Evolutionary conservation across 306 rosid species (phyloP).

Genomic region (Cajanus cajan): DNA sequence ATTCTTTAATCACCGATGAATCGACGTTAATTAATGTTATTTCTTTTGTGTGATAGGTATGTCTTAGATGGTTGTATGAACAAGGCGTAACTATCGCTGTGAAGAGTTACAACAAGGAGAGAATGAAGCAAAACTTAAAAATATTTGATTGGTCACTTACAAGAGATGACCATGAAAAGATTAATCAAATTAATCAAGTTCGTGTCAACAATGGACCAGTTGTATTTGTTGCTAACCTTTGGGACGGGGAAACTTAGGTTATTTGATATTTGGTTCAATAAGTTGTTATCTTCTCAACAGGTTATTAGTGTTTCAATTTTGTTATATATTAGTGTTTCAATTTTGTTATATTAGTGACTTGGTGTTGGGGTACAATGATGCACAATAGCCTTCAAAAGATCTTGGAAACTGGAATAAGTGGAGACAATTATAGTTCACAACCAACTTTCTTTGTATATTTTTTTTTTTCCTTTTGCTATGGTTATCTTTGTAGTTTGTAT

Average conservation of each 20-base stretch:
- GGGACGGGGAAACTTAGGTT: constrained; percentile 46
- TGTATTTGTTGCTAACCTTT: constrained; percentile 28
- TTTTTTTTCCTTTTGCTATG: too few species aligned
- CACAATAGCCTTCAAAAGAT: not conserved
- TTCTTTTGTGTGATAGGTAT: not conserved
- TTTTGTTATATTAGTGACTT: not conserved
- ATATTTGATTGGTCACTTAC: constrained; percentile 23
- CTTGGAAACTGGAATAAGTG: not conserved
- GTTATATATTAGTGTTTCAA: not conserved
- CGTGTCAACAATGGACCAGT: constrained; percentile 35
- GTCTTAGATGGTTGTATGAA: constrained; percentile 29
- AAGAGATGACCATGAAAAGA: constrained; percentile 11
- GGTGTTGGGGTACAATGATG: not conserved
- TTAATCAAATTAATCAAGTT: not conserved
- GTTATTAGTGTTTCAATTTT: too few species aligned
- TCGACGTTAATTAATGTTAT: not conserved
- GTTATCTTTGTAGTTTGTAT: too few species aligned
- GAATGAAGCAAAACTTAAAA: constrained; percentile 11
- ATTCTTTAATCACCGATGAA: not conserved
- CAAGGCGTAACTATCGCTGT: not conserved
- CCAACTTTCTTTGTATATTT: not conserved
- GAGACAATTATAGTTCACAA: not conserved
- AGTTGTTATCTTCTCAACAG: not conserved
- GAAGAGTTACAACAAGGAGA: constrained; percentile 31
- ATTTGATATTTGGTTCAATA: not conserved